A percentile compares a stretch with the other conserved stretches of the same genome.
Evolutionary conservation across 2,329 filamentous ascomycete species (phyloP).

Genomic region (Diaporthe sp.): DNA sequence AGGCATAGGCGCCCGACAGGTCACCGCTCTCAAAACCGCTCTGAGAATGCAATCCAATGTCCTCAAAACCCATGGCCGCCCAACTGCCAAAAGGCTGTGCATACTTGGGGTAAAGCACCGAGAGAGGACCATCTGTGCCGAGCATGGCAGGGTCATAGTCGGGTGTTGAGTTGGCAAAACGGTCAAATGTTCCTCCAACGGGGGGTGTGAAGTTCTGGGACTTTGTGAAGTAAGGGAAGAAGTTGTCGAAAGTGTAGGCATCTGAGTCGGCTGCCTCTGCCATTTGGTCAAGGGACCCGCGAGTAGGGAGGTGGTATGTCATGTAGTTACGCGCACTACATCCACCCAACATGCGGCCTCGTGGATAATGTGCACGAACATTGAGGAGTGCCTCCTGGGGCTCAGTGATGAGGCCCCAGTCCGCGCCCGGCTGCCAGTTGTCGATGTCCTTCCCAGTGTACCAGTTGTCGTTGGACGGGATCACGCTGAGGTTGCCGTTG

Average conservation of each 20-base stretch:
- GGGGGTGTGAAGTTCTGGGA: conserved; percentile 28
- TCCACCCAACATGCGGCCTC: conserved; percentile 22
- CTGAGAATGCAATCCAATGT: not conserved
- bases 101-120: conserved; percentile 10
- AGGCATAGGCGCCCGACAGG: conserved; percentile 4
- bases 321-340: conserved; percentile 29
- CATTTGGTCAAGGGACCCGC: not conserved
- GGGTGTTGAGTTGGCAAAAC: conserved; percentile 14
- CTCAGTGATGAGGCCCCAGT: conserved; percentile 31
- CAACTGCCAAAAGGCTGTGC: conserved; percentile 22
- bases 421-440: conserved; percentile 5
- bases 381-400: conserved; percentile 16
- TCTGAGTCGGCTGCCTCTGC: conserved; percentile 1
- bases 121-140: not conserved
- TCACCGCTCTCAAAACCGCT: conserved; percentile 14
- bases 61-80: not conserved
- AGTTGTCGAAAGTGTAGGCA: conserved; percentile 27
- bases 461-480: not conserved
- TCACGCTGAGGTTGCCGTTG: conserved; percentile 20
- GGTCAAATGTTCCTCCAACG: not conserved
- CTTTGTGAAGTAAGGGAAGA: conserved; percentile 18
- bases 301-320: conserved; percentile 24
- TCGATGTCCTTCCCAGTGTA: not conserved
- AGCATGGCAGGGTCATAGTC: not conserved
- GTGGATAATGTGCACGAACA: conserved; percentile 15